Conservation (phyloP, 345 rosid genomes). For the Salix udensis region DNA sequence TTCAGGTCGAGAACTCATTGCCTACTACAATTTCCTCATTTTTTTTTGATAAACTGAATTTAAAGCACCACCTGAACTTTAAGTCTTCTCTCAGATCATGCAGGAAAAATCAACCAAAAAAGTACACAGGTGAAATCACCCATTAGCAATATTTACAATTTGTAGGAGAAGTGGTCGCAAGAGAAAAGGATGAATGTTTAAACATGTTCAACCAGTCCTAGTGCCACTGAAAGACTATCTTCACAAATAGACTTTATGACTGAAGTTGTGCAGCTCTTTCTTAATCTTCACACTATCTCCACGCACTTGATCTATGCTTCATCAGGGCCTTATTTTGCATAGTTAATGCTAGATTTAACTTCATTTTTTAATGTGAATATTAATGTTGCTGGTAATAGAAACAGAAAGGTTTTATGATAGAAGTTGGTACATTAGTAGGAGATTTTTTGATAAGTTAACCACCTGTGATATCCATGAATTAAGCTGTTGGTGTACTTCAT, state of each 20-base stretch:
- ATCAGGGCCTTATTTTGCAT: not conserved
- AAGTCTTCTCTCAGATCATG: not conserved
- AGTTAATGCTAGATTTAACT: not conserved
- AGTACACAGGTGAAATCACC: slow-evolving; percentile 1
- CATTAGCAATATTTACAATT: not conserved
- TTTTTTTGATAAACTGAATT: too few species aligned
- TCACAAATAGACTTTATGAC: not conserved
- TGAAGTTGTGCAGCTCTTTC: not conserved
- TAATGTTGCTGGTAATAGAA: not conserved
- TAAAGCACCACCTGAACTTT: too few species aligned
- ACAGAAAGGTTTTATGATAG: not conserved
- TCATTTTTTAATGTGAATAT: not conserved
- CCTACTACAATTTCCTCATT: too few species aligned
- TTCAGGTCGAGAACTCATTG: too few species aligned
- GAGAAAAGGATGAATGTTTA: not conserved
- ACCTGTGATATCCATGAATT: slow-evolving; percentile 94
- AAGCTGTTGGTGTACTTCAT: slow-evolving; percentile 73
- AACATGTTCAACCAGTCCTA: slow-evolving; percentile 1
- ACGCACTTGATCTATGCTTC: not conserved
- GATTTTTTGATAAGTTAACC: slow-evolving; percentile 5
- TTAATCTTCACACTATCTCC: not conserved
- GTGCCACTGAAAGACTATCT: not conserved
- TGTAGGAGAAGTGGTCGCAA: not conserved
- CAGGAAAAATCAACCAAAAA: not conserved
- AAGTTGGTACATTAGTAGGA: slow-evolving; percentile 9